These are phyloP conservation scores for Torrubiellomyces zombiae DNA, from an alignment of 2,329 filamentous ascomycete species.

Conservation along the genomic window DNA sequence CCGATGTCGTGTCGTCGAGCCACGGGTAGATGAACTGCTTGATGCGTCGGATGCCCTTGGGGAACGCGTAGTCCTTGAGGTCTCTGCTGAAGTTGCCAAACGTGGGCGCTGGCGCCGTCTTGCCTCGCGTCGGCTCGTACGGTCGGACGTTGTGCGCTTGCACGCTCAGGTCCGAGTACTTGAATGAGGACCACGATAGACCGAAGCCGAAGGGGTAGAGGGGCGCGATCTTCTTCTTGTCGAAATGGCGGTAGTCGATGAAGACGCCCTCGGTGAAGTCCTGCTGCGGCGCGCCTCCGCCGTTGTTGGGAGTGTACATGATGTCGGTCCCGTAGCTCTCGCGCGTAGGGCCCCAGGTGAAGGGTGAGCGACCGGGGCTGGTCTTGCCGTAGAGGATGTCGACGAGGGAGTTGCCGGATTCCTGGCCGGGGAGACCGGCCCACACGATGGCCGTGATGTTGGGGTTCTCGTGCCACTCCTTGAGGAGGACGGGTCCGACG, in stretches of 20 bases:
- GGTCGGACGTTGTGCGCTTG: slow-evolving; percentile 27
- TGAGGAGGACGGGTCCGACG: slow-evolving; percentile 60
- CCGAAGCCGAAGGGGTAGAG: slow-evolving; percentile 73
- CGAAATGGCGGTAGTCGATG: slow-evolving; percentile 56
- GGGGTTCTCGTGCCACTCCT: slow-evolving; percentile 54
- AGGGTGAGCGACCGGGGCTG: slow-evolving; percentile 65
- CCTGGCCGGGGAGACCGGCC: slow-evolving; percentile 68
- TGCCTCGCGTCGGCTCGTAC: slow-evolving; percentile 44
- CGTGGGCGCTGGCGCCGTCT: slow-evolving; percentile 44
- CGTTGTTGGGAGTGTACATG: slow-evolving; percentile 54
- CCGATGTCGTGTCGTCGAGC: slow-evolving; percentile 47
- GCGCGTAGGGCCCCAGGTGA: slow-evolving; percentile 57
- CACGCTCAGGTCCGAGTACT: slow-evolving; percentile 52
- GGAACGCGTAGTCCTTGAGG: slow-evolving; percentile 51
- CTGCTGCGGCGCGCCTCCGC: slow-evolving; percentile 46
- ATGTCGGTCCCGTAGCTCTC: slow-evolving; percentile 54
- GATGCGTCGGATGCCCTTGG: slow-evolving; percentile 34
- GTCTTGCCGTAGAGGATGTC: slow-evolving; percentile 72
- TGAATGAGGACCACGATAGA: slow-evolving; percentile 64
- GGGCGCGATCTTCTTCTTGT: slow-evolving; percentile 42
- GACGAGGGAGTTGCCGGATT: slow-evolving; percentile 62
- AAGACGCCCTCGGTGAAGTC: slow-evolving; percentile 65
- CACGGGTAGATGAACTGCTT: slow-evolving; percentile 52
- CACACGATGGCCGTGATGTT: slow-evolving; percentile 77
- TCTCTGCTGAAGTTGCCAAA: slow-evolving; percentile 49